Conservation (phyloP, 2,329 filamentous ascomycete species). For the Sporothrix brasiliensis region DNA sequence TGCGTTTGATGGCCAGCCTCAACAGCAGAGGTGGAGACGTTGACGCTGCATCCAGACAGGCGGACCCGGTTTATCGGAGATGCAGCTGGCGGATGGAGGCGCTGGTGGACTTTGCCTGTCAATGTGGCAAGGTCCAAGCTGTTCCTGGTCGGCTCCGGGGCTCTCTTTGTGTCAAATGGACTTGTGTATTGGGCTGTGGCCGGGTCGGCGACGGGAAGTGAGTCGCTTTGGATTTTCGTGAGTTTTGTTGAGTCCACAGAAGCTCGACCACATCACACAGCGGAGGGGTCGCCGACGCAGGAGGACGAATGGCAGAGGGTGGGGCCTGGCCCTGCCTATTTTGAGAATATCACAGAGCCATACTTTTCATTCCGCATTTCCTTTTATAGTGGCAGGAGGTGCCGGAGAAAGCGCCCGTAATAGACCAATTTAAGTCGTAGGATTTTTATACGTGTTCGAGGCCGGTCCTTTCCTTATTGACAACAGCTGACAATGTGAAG, state of each 20-base stretch:
- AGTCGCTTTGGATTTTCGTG: neutral
- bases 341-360: neutral
- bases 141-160: slow-evolving; percentile 2
- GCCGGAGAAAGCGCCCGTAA: neutral
- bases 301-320: neutral
- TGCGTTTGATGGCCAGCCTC: slow-evolving; percentile 25
- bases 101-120: neutral
- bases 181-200: neutral
- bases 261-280: slow-evolving; percentile 22
- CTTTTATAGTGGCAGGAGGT: neutral
- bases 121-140: slow-evolving; percentile 21
- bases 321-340: slow-evolving; percentile 22
- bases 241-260: slow-evolving; percentile 18
- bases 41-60: slow-evolving; percentile 15
- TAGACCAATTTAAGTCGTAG: too few relatives aligned
- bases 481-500: neutral
- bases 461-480: neutral
- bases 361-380: neutral
- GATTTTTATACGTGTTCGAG: neutral
- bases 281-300: neutral
- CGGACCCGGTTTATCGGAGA: slow-evolving; percentile 13
- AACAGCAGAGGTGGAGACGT: slow-evolving; percentile 4
- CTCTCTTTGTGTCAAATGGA: neutral
- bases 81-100: slow-evolving; percentile 25
- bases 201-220: slow-evolving; percentile 10